Percentiles rank a stretch among this genome's conserved stretches.
phyloP scores from a whole-genome alignment of 1,139 yeast species.

The Komagataea norvegica region DNA sequence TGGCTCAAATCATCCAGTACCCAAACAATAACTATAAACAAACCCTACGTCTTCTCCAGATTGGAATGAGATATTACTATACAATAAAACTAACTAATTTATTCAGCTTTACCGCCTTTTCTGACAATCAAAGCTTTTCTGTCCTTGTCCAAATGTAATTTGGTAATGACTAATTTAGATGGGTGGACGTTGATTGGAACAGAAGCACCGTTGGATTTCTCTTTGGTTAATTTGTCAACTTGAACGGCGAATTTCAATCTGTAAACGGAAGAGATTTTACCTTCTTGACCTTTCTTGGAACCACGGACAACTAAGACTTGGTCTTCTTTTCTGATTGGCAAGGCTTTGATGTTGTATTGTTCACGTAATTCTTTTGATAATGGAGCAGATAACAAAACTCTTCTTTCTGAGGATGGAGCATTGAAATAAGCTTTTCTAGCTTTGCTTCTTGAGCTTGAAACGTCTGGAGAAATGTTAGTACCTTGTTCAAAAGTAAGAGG shows the following conservation, averaged over 20 bases:
- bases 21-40: too few species aligned
- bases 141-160: constrained; percentile 97
- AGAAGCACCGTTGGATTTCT: constrained; percentile 97
- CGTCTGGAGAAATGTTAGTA: constrained; percentile 51
- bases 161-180: constrained; percentile 98
- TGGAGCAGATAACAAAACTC: constrained; percentile 96
- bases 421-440: constrained; percentile 99
- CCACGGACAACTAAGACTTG: constrained; percentile 97
- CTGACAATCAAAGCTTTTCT: constrained; percentile 95
- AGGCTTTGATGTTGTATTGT: constrained; percentile 91
- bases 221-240: constrained; percentile 96
- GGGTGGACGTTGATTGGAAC: constrained; percentile 98
- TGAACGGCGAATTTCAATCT: constrained; percentile 97
- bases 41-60: neutral
- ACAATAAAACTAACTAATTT: constrained; percentile 28
- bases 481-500: constrained; percentile 30
- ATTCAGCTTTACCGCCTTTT: constrained; percentile 84
- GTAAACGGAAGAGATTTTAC: constrained; percentile 97
- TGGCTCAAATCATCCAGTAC: too few species aligned
- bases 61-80: constrained; percentile 8
- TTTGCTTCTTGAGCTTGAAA: constrained; percentile 99
- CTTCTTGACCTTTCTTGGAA: constrained; percentile 99
- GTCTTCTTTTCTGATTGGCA: constrained; percentile 98
- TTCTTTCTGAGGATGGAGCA: constrained; percentile 96
- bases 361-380: constrained; percentile 98